Percentiles rank a stretch among this genome's conserved stretches.
Evolutionary conservation across 2,329 filamentous ascomycete species (phyloP).

Genomic region (Hypoxylon sp.): DNA sequence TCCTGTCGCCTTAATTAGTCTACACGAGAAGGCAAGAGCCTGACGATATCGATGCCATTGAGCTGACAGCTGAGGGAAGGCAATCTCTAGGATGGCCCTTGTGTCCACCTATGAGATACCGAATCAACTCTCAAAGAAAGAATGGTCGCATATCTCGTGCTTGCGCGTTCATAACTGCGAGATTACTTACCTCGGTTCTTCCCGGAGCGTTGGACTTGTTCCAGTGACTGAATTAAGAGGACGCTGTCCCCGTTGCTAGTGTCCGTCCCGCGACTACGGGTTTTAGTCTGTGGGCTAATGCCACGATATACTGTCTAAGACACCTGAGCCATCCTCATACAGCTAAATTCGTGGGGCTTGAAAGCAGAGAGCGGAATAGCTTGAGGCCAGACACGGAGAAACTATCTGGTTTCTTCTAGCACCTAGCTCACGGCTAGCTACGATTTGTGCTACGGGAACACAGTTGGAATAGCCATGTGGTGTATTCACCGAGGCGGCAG

Average conservation of each 20-base stretch:
- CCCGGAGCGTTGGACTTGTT: constrained; percentile 6
- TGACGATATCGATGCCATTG: constrained; percentile 9
- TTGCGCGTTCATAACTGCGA: background rate
- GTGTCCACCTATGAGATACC: background rate
- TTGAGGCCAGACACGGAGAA: constrained; percentile 28
- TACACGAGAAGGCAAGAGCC: background rate
- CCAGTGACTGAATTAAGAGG: background rate
- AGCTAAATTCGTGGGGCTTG: constrained; percentile 36
- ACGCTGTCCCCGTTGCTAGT: constrained; percentile 26
- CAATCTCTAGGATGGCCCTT: background rate
- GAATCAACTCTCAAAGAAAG: background rate
- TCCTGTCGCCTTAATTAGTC: constrained; percentile 2
- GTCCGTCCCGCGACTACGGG: constrained; percentile 33
- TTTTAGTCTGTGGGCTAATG: constrained; percentile 36
- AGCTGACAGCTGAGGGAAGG: background rate
- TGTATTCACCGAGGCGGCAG: constrained; percentile 36
- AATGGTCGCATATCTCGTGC: background rate
- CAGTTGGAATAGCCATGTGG: constrained; percentile 35
- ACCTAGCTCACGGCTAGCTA: constrained; percentile 26
- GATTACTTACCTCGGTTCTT: constrained; percentile 30
- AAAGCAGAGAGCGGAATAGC: constrained; percentile 35
- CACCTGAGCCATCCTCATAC: constrained; percentile 32
- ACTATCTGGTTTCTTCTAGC: constrained; percentile 24
- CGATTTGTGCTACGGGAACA: constrained; percentile 36
- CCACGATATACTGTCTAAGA: constrained; percentile 42